phyloP scores from a whole-genome alignment of 1,139 yeast genomes.

The Yamadazyma jaroonii region DNA sequence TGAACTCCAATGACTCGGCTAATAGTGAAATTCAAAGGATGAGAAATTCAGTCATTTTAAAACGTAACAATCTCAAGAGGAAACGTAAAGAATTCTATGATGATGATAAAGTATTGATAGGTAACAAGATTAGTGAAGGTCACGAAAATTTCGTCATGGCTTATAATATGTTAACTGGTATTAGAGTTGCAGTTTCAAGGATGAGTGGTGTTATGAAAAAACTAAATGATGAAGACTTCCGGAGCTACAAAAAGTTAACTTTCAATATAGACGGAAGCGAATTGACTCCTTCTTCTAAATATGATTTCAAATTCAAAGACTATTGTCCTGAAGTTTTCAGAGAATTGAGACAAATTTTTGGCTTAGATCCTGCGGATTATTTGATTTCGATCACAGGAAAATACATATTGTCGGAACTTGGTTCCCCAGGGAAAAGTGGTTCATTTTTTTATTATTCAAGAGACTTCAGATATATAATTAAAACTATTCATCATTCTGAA shows the following conservation, averaged over 20 bases:
- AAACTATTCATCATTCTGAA: slow-evolving; percentile 92
- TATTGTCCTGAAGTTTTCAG: slow-evolving; percentile 94
- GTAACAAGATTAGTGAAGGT: slow-evolving; percentile 85
- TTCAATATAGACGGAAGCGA: slow-evolving; percentile 89
- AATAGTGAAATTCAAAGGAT: slow-evolving; percentile 39
- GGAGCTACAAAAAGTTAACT: slow-evolving; percentile 69
- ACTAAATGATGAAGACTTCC: slow-evolving; percentile 68
- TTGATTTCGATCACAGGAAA: slow-evolving; percentile 89
- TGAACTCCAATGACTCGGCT: slow-evolving; percentile 13
- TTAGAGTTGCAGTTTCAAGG: slow-evolving; percentile 89
- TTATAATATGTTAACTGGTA: slow-evolving; percentile 95
- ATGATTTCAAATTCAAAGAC: slow-evolving; percentile 95
- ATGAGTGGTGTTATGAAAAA: slow-evolving; percentile 85
- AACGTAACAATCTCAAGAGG: slow-evolving; percentile 34
- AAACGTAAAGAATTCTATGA: slow-evolving; percentile 43
- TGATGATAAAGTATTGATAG: slow-evolving; percentile 68
- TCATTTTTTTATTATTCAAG: slow-evolving; percentile 93
- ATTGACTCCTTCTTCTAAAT: slow-evolving; percentile 86
- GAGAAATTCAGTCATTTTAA: slow-evolving; percentile 41
- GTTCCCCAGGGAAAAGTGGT: slow-evolving; percentile 97
- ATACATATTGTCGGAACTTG: slow-evolving; percentile 86
- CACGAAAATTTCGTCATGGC: slow-evolving; percentile 94
- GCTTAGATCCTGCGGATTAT: slow-evolving; percentile 94
- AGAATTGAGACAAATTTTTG: slow-evolving; percentile 74
- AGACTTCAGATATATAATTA: slow-evolving; percentile 90